Conservation (phyloP, 179 eudicot genomes). For the Heliamphora pulchella region DNA sequence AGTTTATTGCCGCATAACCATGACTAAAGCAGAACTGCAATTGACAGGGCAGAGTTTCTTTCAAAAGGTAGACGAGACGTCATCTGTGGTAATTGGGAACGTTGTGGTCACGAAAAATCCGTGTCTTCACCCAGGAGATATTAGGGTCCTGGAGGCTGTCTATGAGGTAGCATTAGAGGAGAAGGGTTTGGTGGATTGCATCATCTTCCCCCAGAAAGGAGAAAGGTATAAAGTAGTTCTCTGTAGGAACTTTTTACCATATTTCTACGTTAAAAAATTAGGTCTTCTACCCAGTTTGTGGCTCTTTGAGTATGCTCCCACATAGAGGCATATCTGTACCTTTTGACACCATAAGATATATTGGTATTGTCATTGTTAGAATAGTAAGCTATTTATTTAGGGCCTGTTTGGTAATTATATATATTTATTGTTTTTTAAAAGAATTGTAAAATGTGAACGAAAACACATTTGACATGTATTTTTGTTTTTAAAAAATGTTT, state of each 20-base stretch:
- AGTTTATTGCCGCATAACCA: constrained; percentile 63
- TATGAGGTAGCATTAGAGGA: constrained; percentile 61
- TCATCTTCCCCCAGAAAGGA: constrained; percentile 63
- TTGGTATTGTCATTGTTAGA: too few relatives aligned
- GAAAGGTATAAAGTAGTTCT: constrained; percentile 69
- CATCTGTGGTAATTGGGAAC: constrained; percentile 57
- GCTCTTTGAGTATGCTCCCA: background rate
- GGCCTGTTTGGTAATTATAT: too few relatives aligned
- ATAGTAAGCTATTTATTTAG: too few relatives aligned
- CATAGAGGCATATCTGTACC: too few relatives aligned
- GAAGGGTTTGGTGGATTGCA: constrained; percentile 63
- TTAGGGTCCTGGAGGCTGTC: constrained; percentile 88
- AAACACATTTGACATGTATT: too few relatives aligned
- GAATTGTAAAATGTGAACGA: too few relatives aligned
- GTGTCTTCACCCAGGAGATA: constrained; percentile 93
- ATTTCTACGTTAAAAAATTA: background rate
- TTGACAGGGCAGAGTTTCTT: constrained; percentile 39
- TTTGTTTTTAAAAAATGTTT: too few relatives aligned
- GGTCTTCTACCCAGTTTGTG: background rate
- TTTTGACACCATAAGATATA: too few relatives aligned
- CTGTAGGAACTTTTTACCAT: constrained; percentile 9
- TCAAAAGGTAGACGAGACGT: constrained; percentile 55
- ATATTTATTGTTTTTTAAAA: too few relatives aligned
- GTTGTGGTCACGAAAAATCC: constrained; percentile 74
- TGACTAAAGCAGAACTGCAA: constrained; percentile 54